A percentile compares a stretch with the other conserved stretches of the same genome.
Conservation (phyloP, 23 red algal genomes). For the Cyanidioschyzon merolae region DNA sequence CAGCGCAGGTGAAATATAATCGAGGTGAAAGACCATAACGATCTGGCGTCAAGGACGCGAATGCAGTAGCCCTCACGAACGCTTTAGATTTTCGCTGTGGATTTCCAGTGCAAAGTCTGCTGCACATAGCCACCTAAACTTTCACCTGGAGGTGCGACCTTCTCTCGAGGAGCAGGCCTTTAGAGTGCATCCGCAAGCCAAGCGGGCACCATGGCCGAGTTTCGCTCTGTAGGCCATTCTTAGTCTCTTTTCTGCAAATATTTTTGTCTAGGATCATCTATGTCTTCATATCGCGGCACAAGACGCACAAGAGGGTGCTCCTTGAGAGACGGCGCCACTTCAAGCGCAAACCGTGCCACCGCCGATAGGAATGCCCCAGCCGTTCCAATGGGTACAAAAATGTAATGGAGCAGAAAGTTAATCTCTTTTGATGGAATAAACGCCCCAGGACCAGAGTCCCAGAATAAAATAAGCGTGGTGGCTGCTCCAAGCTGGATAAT, state of each 20-base stretch:
- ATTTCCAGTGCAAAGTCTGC: too few relatives aligned
- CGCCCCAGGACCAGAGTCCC: conserved; percentile 23
- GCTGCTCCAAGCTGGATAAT: conserved; percentile 27
- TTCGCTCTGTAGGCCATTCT: too few relatives aligned
- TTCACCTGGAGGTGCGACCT: too few relatives aligned
- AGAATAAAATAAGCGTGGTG: conserved; percentile 10
- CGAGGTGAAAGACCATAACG: too few relatives aligned
- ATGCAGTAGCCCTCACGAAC: too few relatives aligned
- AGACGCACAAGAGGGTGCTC: background rate
- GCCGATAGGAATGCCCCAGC: background rate
- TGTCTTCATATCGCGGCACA: background rate
- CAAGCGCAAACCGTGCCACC: background rate
- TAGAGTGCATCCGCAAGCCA: too few relatives aligned
- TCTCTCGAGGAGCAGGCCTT: too few relatives aligned
- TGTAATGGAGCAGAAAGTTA: background rate
- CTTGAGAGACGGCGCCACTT: background rate
- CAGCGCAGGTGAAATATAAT: too few relatives aligned
- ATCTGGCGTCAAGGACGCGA: too few relatives aligned
- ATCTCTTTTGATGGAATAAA: conserved; percentile 7
- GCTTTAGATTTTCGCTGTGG: too few relatives aligned
- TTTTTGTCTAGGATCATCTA: background rate
- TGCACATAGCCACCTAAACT: too few relatives aligned
- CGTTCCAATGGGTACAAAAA: background rate
- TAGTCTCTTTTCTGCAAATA: background rate
- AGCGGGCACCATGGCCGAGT: too few relatives aligned